Base-by-base conservation (phyloP, 176 grass and related monocot species). In the Eleusine indica region DNA sequence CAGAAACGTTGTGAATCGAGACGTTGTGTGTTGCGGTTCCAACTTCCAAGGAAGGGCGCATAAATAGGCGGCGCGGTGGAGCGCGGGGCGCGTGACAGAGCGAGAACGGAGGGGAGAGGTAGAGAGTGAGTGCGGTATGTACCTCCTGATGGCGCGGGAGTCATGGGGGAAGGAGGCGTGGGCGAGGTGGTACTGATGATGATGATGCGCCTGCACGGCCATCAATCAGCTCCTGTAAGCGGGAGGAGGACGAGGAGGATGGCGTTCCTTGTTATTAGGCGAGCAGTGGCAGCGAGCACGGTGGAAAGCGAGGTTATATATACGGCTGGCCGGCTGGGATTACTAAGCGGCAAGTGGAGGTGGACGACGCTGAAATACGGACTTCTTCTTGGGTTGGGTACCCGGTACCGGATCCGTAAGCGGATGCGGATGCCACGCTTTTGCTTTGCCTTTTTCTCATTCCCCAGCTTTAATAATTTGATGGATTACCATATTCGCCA, bases 201-300 rank as follows among this genome's bases (percentile, higher is more conserved):
- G 53, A 21, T 57, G 52, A 54, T 18, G 53, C 35, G 90, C 87
- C 73, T 81, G 84, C 80, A 89, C 87, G 47, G 84, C 87, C 90
- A 92, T 92, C 18, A 37, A 92, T 92, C 18, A 37, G 35, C 22
- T 16, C 65, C 37, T 12, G 66, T 70, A 18, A 13, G 28, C 47
- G 1, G 15, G 6, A 56, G 21, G 66, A 41, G 32, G 19, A 47
- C 78, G 42, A 17, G 25, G 19, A 70, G 35, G 52, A 85, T 39
- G 60, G 15, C 46, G 7, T 9, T 60, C 5, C 21, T 1, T 7
- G 21, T 57, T 56, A 17, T 60, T 60, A 10, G 57, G 21, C 19
- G 57, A 60, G 57, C 57, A n/a, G 21, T 60, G 57, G 21, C 54
- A 60, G 54, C 11, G 3, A n/a, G 19, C 43, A 9, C 48, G 48